phyloP scores from a whole-genome alignment of 495 filamentous ascomycete species.

The Neurospora sp. region DNA sequence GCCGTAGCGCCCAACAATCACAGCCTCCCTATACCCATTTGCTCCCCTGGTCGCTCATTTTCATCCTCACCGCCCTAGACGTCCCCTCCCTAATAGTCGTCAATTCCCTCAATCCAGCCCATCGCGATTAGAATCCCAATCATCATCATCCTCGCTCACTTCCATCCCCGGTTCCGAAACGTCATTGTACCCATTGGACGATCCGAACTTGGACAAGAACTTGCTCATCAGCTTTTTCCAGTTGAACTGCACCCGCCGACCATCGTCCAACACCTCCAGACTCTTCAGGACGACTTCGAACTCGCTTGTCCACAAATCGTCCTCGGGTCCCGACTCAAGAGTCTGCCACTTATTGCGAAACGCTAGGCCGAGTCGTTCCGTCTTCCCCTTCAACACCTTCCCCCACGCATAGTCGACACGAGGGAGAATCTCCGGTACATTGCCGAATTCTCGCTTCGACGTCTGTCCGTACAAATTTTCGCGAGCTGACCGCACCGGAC shows the following conservation, averaged over 20 bases:
- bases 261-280: background rate
- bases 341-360: background rate
- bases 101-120: background rate
- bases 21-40: background rate
- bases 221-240: background rate
- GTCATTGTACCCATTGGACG: background rate
- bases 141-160: background rate
- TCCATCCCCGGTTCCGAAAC: background rate
- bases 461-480: background rate
- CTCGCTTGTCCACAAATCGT: background rate
- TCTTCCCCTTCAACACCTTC: background rate
- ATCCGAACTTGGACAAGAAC: background rate
- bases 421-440: background rate
- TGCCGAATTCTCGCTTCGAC: background rate
- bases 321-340: background rate
- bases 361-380: background rate
- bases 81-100: background rate
- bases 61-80: background rate
- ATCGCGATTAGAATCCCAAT: background rate
- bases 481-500: background rate
- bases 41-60: background rate
- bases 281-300: background rate
- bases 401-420: background rate
- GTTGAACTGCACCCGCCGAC: background rate
- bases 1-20: too few species aligned